Base-by-base conservation (phyloP, 2,329 filamentous ascomycete genomes). In the Beauveria brongniartii region DNA sequence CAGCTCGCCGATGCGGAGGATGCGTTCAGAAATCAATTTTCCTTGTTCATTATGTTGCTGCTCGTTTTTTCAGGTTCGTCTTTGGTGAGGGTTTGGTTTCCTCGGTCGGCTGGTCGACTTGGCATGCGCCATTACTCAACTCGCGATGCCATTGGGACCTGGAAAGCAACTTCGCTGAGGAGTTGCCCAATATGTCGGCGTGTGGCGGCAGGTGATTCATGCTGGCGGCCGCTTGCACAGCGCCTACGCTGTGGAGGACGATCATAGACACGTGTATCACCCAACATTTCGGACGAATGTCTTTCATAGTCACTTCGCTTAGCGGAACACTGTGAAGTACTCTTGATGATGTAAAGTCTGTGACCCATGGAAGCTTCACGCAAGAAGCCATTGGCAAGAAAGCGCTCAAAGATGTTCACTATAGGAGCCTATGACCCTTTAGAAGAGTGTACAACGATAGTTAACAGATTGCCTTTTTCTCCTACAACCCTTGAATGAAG, bases 21-120 rank as follows among this genome's bases (percentile, higher is more conserved):
- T 50, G 51, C 51, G 58, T 43, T 55, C 51, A 48, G 50, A 37
- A 50, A 24, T 12, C 52, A 46, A 6, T 55, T 63, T 56, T 59
- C 61, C 51, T 57, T 62, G 43, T 62, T 62, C 43, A 34, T 70
- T 71, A 68, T 67, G 60, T 66, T 63, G 64, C 64, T 65, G 69
- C 69, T 69, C 64, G 63, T 69, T 70, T 66, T 65, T 57, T 55
- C 63, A 50, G 56, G 63, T 64, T 50, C 52, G 56, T 59, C 64
- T 61, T 50, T 64, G 65, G 61, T 65, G 58, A 61, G 57, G 62
- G 62, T 62, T 64, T 64, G 40, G 51, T 41, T 61, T 54, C 67
- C 62, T 65, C 68, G 68, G 56, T 46, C 47, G 6, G 26, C 37
- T 3, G 9, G 40, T 30, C 22, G 22, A 41, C 50, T 54, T 43